phyloP scores from a whole-genome alignment of 2,329 filamentous ascomycete genomes.

The Stagonosporopsis chrysanthemi region DNA sequence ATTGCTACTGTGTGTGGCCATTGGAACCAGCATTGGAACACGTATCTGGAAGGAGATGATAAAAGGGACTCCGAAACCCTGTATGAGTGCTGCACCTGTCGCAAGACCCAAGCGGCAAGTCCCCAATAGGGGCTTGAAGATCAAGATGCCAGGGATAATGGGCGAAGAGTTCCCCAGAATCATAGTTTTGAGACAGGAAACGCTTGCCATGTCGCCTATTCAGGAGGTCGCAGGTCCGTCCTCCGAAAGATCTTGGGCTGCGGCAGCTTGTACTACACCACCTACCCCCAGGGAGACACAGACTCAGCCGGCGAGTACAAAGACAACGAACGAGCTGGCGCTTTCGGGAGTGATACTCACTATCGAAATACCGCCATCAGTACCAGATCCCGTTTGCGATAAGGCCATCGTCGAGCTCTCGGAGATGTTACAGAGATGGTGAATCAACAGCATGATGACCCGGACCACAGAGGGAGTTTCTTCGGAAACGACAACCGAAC shows the following conservation, averaged over 20 bases:
- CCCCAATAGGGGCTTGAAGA: background rate
- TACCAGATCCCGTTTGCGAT: background rate
- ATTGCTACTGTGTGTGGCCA: background rate
- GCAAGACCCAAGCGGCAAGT: background rate
- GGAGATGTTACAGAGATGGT: constrained; percentile 5
- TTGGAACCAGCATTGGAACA: background rate
- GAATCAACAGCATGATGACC: background rate
- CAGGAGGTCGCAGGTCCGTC: background rate
- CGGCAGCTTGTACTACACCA: background rate
- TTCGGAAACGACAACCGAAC: background rate
- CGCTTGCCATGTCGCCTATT: constrained; percentile 1
- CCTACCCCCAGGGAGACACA: background rate
- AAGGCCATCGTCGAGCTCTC: constrained; percentile 6
- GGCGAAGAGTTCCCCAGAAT: background rate
- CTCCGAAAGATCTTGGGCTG: background rate
- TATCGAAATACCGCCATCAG: constrained; percentile 3
- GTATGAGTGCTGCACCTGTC: background rate
- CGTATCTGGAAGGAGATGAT: background rate
- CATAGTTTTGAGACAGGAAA: background rate
- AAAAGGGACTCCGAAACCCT: background rate
- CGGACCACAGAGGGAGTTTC: background rate
- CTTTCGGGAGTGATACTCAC: constrained; percentile 1
- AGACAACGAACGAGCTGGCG: background rate
- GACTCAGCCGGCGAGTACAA: background rate
- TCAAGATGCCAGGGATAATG: background rate